phyloP scores from a whole-genome alignment of 163 green algal species.

The Prototheca stagnorum region DNA sequence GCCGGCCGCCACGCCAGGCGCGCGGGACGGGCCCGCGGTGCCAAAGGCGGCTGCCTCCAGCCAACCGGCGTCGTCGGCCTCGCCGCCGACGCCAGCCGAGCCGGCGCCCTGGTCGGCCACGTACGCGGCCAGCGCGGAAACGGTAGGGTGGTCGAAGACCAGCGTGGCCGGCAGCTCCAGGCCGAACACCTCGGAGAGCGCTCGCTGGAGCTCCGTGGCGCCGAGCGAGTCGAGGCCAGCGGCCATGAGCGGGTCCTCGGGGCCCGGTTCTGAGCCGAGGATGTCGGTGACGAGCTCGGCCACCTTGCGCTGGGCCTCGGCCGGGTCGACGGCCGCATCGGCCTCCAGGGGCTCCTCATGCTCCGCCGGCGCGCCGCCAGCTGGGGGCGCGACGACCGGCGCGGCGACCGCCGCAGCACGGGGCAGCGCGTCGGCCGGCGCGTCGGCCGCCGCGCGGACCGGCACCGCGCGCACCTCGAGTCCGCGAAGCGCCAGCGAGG shows the following conservation, averaged over 20 bases:
- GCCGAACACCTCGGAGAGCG: constrained; percentile 28
- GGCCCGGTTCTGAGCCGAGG: constrained; percentile 7
- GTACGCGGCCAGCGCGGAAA: constrained; percentile 22
- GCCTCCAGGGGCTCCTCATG: not conserved
- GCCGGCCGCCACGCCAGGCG: not conserved
- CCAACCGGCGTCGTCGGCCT: not conserved
- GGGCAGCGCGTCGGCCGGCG: too few species aligned
- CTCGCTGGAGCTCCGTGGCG: constrained; percentile 65
- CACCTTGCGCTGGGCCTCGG: constrained; percentile 1
- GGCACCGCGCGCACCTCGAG: too few species aligned
- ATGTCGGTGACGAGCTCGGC: constrained; percentile 12
- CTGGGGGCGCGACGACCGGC: too few species aligned
- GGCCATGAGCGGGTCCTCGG: constrained; percentile 51
- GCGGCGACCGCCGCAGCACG: too few species aligned
- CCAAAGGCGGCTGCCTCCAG: not conserved
- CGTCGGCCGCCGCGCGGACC: too few species aligned
- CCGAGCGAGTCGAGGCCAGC: too few species aligned
- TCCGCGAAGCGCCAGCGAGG: too few species aligned
- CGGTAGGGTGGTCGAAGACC: constrained; percentile 58
- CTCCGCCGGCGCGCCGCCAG: too few species aligned
- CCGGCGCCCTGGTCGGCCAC: constrained; percentile 5
- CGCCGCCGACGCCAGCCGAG: not conserved
- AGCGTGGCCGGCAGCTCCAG: constrained; percentile 55
- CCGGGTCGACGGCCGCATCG: not conserved
- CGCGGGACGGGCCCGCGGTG: not conserved